Base-by-base conservation (phyloP, 306 rosid genomes). In the Dalbergia cultrata region DNA sequence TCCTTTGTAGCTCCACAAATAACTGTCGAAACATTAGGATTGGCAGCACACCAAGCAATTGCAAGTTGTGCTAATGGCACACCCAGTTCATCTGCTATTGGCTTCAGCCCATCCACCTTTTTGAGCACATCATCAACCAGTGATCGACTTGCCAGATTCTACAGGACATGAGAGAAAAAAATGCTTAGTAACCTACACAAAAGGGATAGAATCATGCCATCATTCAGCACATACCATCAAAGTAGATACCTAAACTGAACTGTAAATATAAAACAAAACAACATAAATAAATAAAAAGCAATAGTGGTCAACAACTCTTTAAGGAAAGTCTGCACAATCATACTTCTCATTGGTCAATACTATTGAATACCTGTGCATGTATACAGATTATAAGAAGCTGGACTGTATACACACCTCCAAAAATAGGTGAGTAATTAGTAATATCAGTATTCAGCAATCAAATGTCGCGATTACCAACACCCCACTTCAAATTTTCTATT, bases 1-100 rank as follows among this genome's bases (percentile, higher is more conserved):
- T 95, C 99, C 81, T 93, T 95, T 13, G 99, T 95, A 18, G 99
- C 99, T 13, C 99, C 99, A 54, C 96, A 89, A 33, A 95, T 95
- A 67, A 95, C 99, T 4, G 98, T 91, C 3, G 99, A 90, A 77
- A 95, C 99, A 75, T 93, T 93, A 54, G 98, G 99, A 89, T 95
- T 95, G 11, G 96, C 85, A 45, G 99, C 98, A 70, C 99, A 95
- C 99, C 99, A 95, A 0, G 98, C 98, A 81, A 95, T 93, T 54
- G 97, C 90, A 65, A 95, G 96, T 81, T 95, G 99, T 16, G 99
- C 66, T 61, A 95, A 78, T 2, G 98, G 93, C 81, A 93, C 98
- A 5, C 94, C 97, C 31, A 95, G 83, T 80, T 95, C 99, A 80
- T 93, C 99, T 5, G 99, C 99, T 80, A 95, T 95, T 60, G 98